Evolutionary conservation across 2,329 filamentous ascomycete genomes (phyloP), one percentile per base, ranked within the genome.

Genomic region (Ascochyta lentis): DNA sequence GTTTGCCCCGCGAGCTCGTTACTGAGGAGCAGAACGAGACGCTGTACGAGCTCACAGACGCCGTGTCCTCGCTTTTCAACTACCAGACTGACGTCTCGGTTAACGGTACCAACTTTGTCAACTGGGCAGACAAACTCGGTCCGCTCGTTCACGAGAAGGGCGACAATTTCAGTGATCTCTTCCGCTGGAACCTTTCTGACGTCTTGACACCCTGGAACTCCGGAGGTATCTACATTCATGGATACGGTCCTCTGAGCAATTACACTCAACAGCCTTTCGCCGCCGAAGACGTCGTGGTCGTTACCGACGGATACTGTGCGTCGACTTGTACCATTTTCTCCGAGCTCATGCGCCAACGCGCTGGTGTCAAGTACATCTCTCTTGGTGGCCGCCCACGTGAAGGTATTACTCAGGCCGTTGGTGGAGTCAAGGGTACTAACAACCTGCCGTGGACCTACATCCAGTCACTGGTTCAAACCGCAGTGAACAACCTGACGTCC

Each of bases 341-440:
- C 12, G 80, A 85, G 40, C 77, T 86, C 23, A 80, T 88, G 77
- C 78, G 79, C 6, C 71, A 77, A 54, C 76, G 79, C 53, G 78
- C 77, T 29, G 80, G 82, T 22, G 81, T 89, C 2, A 82, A 82
- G 59, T 83, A 82, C 33, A 79, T 89, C 41, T 79, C 79, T 1
- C 76, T 87, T 23, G 87, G 88, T 9, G 88, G 88, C 1, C 82
- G 84, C 1, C 83, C 87, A 0, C 73, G 76, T 10, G 64, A 77
- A 0, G 76, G 75, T 3, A 80, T 82, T 0, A 89, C 88, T 0
- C 74, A 77, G 58, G 74, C 74, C 33, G 77, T 88, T 16, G 86
- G 87, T n/a, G 88, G 87, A n/a, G 81, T 85, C 43, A 86, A 88
- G 64, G 88, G 87, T 29, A 75, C 77, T 0, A 77, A 81, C 59